A percentile compares a stretch with the other conserved stretches of the same genome.
These are phyloP conservation scores for Alternaria novae-zelandiae DNA, from an alignment of 2,329 filamentous ascomycete species.

Conservation along the genomic window DNA sequence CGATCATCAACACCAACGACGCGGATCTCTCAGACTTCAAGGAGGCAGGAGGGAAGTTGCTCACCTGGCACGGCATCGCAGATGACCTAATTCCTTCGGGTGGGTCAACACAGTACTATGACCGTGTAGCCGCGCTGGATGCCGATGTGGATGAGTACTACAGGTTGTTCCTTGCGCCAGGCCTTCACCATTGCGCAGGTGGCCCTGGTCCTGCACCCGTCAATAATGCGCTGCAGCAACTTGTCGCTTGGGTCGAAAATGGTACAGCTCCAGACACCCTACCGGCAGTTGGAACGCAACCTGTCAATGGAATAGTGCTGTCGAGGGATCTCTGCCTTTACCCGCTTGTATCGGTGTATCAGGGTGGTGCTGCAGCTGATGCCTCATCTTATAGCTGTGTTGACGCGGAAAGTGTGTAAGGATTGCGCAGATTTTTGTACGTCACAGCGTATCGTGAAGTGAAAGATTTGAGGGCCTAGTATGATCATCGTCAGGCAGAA, in stretches of 20 bases:
- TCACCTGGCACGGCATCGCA: neutral
- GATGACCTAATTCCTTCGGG: neutral
- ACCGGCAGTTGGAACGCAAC: neutral
- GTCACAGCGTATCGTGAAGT: neutral
- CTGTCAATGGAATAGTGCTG: neutral
- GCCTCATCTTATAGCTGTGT: neutral
- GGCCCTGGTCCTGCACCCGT: neutral
- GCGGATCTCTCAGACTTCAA: neutral
- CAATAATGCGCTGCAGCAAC: neutral
- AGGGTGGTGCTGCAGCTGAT: neutral
- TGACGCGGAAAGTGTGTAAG: neutral
- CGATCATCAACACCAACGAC: neutral
- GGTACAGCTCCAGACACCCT: neutral
- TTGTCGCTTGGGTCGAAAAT: neutral
- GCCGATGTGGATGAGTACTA: neutral
- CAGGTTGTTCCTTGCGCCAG: neutral
- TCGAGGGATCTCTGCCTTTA: neutral
- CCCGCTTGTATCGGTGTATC: neutral
- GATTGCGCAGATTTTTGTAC: rapidly evolving
- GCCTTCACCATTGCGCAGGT: neutral
- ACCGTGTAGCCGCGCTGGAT: neutral
- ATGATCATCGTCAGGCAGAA: neutral
- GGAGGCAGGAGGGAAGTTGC: neutral
- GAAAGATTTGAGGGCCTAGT: rapidly evolving
- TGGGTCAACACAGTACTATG: neutral